Base-by-base conservation (phyloP, 129 eudicot species). In the Rutidosis leptorrhynchoides region DNA sequence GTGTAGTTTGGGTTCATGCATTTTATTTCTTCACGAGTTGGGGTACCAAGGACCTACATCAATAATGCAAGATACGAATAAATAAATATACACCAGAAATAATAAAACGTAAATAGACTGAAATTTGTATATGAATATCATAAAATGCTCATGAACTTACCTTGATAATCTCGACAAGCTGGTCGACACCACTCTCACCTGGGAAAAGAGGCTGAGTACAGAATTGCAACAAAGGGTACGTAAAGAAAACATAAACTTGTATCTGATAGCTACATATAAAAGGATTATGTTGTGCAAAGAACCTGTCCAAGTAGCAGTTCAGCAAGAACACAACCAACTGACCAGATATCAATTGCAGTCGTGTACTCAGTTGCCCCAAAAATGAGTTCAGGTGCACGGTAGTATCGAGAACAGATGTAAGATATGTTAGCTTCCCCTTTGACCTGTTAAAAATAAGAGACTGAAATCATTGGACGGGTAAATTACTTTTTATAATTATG, bases 181-280 rank as follows among this genome's bases (percentile, higher is more conserved):
- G 91, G 59, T 85, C 91, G 52, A 85, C 91, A 76, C 91, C 91
- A 76, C 87, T 85, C 80, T 84, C 90, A 27, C 90, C 90, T 27
- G 86, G 86, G 70, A 84, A 84, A 62, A 81, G 85, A 59, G 87
- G 91, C 91, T 85, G 68, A 70, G 49, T 69, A 25, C 45, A 49
- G 42, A 40, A 59, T 67, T 26, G 43, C 33, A 48, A 30, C 71
- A 69, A 16, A 63, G 3, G 4, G 23, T 22, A 6, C 10, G 1
- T 25, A 17, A 20, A 10, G 22, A 9, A 33, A 60, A 17, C 48
- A 25, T 10, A 59, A 59, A 60, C 28, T 35, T 1, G 16, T 25
- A 23, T 5, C 1, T 55, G 23, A 21, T 9, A 55, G n/a, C 15
- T 10, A n/a, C n/a, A n/a, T 1, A 52, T 17, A 6, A 7, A 16